Conservation (phyloP, 2,329 filamentous ascomycete species). For the Tolypocladium tropicale region DNA sequence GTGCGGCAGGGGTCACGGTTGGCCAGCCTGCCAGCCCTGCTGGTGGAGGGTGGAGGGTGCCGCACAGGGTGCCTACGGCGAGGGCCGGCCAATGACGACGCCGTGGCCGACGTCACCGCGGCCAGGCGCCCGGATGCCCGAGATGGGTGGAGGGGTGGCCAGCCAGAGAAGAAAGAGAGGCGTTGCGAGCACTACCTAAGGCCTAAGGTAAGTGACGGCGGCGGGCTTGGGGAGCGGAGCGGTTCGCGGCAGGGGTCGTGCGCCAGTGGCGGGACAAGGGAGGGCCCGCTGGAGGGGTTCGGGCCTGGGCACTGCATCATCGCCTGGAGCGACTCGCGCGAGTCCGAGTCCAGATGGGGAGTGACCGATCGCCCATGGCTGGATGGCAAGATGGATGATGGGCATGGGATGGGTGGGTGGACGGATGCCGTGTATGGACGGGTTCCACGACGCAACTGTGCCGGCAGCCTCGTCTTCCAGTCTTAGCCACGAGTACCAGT, state of each 20-base stretch:
- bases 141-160: neutral
- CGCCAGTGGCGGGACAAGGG: neutral
- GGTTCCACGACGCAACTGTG: neutral
- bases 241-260: neutral
- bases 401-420: neutral
- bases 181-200: neutral
- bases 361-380: no score
- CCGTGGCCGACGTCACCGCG: neutral
- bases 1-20: neutral
- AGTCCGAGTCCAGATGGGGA: no score
- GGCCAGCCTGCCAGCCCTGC: slow-evolving; percentile 1
- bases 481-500: no score
- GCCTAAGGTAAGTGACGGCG: neutral
- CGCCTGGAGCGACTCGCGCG: neutral
- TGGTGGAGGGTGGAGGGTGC: neutral
- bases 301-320: neutral
- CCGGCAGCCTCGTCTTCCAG: neutral
- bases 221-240: neutral
- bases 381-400: no score
- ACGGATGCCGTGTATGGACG: neutral
- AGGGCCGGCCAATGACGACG: neutral
- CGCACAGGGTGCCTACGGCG: no score
- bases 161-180: neutral
- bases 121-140: no score
- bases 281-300: neutral